A percentile compares a stretch with the other conserved stretches of the same genome.
Evolutionary conservation across 768 basidiomycete genomes (phyloP).

Genomic region (Infundibulicybe gibba): DNA sequence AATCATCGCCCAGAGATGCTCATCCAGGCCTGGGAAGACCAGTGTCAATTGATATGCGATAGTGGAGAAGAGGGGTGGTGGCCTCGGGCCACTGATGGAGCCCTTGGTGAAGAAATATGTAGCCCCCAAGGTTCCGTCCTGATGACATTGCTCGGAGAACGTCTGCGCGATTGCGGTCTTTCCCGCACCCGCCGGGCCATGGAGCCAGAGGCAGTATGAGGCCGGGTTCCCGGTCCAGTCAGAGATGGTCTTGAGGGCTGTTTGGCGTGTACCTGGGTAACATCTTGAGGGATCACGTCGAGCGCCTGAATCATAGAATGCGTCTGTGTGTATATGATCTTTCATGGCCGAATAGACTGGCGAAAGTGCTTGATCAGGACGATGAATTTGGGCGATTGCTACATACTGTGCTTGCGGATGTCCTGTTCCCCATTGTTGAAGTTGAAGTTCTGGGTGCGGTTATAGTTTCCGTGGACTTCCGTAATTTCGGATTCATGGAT

Average conservation of each 20-base stretch:
- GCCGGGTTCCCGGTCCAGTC: slow-evolving; percentile 4
- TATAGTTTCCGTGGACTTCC: too few relatives aligned
- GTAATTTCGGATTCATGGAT: too few relatives aligned
- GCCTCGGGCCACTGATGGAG: not conserved
- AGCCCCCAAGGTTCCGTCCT: not conserved
- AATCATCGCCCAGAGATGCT: not conserved
- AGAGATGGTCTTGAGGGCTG: not conserved
- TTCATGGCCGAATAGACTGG: too few relatives aligned
- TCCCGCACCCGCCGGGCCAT: not conserved
- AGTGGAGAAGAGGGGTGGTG: slow-evolving; percentile 6
- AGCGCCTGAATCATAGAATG: too few relatives aligned
- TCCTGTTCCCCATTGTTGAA: too few relatives aligned
- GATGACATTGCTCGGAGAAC: slow-evolving; percentile 4
- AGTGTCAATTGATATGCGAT: not conserved
- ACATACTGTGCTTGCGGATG: too few relatives aligned
- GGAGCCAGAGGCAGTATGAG: slow-evolving; percentile 2
- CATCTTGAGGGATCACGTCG: too few relatives aligned
- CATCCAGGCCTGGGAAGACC: not conserved
- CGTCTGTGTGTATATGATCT: too few relatives aligned
- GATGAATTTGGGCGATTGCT: too few relatives aligned
- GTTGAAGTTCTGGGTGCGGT: too few relatives aligned
- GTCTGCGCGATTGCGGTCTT: slow-evolving; percentile 4
- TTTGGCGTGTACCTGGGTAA: too few relatives aligned
- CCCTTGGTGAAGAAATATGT: slow-evolving; percentile 10
- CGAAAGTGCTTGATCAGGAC: too few relatives aligned